Evolutionary conservation across 176 grass and related monocot species (phyloP).

Genomic region (Calamus simplicifolius): DNA sequence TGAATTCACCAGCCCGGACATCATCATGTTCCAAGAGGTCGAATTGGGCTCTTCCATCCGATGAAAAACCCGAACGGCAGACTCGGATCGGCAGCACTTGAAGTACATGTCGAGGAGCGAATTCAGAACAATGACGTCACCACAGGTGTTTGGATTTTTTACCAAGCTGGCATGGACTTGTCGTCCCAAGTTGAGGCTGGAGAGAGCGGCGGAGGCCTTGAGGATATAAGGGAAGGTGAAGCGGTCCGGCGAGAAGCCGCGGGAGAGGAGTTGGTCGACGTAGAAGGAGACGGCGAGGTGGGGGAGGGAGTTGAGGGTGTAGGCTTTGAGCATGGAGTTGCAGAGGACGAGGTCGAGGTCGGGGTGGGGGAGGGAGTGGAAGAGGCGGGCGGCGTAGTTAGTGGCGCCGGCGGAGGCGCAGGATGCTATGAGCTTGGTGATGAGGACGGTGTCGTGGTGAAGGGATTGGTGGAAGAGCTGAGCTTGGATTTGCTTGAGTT

Average conservation of each 20-base stretch:
- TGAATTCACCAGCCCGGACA: not conserved
- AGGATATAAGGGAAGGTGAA: slow-evolving; percentile 11
- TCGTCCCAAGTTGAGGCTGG: not conserved
- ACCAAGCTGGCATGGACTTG: slow-evolving; percentile 3
- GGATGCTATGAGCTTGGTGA: slow-evolving; percentile 5
- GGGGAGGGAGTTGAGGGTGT: slow-evolving; percentile 10
- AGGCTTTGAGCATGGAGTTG: slow-evolving; percentile 4
- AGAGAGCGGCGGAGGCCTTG: slow-evolving; percentile 4
- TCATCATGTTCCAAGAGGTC: slow-evolving; percentile 15
- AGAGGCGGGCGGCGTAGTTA: slow-evolving; percentile 1
- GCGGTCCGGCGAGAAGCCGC: slow-evolving; percentile 2
- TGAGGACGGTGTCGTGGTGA: slow-evolving; percentile 8
- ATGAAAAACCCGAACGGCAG: not conserved
- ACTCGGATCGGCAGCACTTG: not conserved
- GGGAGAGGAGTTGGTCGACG: not conserved
- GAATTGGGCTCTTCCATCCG: not conserved
- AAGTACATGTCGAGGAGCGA: slow-evolving; percentile 10
- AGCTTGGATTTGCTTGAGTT: not conserved
- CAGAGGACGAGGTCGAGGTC: not conserved
- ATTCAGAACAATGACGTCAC: slow-evolving; percentile 2
- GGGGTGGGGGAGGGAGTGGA: slow-evolving; percentile 1
- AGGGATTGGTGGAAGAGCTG: not conserved
- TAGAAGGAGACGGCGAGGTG: slow-evolving; percentile 5
- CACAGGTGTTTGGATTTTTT: not conserved
- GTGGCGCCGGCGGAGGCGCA: slow-evolving; percentile 4